Base-by-base conservation (phyloP, 805 yeast species). In the Starmerella kuoi region DNA sequence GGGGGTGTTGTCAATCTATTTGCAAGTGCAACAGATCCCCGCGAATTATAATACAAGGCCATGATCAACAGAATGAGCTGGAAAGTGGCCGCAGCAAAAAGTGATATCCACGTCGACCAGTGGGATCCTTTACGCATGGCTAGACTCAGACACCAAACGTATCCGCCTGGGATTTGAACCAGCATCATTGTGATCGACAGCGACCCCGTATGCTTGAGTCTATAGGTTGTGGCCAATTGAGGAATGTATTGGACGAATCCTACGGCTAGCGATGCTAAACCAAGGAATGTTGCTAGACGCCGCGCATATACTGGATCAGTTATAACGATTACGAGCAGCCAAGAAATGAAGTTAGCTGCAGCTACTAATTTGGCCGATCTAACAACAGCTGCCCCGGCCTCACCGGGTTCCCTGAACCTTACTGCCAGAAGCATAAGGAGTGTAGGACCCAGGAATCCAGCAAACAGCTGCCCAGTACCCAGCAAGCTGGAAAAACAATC, bases 91-190 rank as follows among this genome's bases (percentile, higher is more conserved):
- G 93, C 86, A 1, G 77, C 69, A 35, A 81, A 67, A 53, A 77
- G 80, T 8, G 93, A 84, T 31, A 83, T 55, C 93, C 94, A 84
- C 11, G 86, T 74, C 51, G 88, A 78, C 94, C 94, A 84, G 47
- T 73, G 73, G 1, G 88, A 73, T 6, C 84, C 91, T 33, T 80
- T 79, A 36, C 86, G 74, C 45, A 73, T 58, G 41, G 74, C 79
- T 40, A 84, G 63, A 1, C 82, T 74, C n/a, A 74, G 67, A 2
- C 91, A 73, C 81, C 88, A 84, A 2, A 83, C 43, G 49, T 72
- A 79, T 15, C 94, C 94, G 14, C 95, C 95, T 0, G 95, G 95
- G 17, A 93, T 82, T 58, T 84, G 95, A 49, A 85, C 70, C 33
- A 76, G 62, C 88, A 84, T 80, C 85, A 81, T 82, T 5, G 76